Base-by-base conservation (phyloP, 805 yeast species). In the Cyberlindnera suaveolens region DNA sequence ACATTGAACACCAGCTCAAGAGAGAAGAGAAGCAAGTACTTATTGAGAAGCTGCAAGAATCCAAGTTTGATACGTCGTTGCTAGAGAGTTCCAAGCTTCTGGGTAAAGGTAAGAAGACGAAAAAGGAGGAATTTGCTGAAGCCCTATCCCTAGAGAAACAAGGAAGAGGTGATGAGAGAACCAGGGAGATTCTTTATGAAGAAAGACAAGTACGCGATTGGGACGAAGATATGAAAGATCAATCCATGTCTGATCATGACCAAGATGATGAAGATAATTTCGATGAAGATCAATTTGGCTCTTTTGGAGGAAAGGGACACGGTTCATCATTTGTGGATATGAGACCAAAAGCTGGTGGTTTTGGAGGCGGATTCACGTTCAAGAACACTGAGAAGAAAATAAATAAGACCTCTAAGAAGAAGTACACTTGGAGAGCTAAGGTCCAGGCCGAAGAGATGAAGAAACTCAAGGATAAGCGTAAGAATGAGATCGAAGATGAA, bases 1-100 rank as follows among this genome's bases (percentile, higher is more conserved):
- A 88, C 62, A 88, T 91, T 32, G 95, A 89, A 45, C 95, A 86
- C 64, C 96, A 89, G 60, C 58, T 89, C 53, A 84, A 83, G 56
- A 70, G 95, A 58, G 96, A 91, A 61, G 98, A 91, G 64, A 85
- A 85, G 62, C 85, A 85, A 52, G 74, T 75, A 3, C 67, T 91
- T 42, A 67, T 91, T 35, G 80, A 82, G 50, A 89, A 88, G 60
- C 68, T 91, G 34, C 74, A 82, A 40, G 74, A 72, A 23, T 67
- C 76, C 8, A 66, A 67, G 30, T 73, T 91, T 38, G 96, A 90
- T 57, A 78, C 96, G 0, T 66, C 81, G 0, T 53, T 78, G 11
- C 68, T 88, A 49, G 80, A 77, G 20, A 81, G 93, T 31, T 77
- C 95, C 17, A 89, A 88, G 57, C 71, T 74, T 5, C 72, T 91